phyloP scores from a whole-genome alignment of 2,329 filamentous ascomycete genomes.

The Hypoxylon sp. region DNA sequence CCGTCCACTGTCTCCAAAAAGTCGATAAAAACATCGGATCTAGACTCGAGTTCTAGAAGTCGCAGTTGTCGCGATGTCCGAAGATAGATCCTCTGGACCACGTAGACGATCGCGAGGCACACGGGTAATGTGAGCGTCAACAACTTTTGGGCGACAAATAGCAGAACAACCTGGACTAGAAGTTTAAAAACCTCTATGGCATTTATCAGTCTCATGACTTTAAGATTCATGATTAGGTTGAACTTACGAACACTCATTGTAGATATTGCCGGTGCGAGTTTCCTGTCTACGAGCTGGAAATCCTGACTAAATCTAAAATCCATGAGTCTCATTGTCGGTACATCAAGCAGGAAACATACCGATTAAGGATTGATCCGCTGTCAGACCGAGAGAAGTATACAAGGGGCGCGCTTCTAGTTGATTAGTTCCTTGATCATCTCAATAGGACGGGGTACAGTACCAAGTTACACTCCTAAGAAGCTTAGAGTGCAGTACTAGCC shows the following conservation, averaged over 20 bases:
- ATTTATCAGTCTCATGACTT: constrained; percentile 48
- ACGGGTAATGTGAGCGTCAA: constrained; percentile 64
- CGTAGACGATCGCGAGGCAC: constrained; percentile 59
- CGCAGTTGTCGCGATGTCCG: constrained; percentile 71
- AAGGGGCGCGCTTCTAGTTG: constrained; percentile 56
- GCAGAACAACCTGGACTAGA: constrained; percentile 61
- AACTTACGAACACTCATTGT: constrained; percentile 57
- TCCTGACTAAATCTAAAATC: constrained; percentile 60
- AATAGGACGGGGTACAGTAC: constrained; percentile 20
- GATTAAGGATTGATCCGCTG: constrained; percentile 59
- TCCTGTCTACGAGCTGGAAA: constrained; percentile 61
- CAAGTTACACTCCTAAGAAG: constrained; percentile 54
- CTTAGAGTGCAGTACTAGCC: constrained; percentile 52
- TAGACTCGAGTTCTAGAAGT: constrained; percentile 69
- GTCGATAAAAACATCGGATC: constrained; percentile 60
- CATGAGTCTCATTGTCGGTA: constrained; percentile 11
- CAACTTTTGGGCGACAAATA: constrained; percentile 63
- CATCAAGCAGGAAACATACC: constrained; percentile 47
- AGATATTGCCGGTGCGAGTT: constrained; percentile 57
- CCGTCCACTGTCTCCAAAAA: constrained; percentile 60
- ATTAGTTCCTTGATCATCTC: constrained; percentile 1
- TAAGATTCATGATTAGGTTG: background rate
- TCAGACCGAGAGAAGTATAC: constrained; percentile 60
- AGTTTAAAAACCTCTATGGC: constrained; percentile 58
- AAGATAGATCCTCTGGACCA: constrained; percentile 67